Base-by-base conservation (phyloP, 371 early-diverging fungal genomes). In the Mucor saturninus region DNA sequence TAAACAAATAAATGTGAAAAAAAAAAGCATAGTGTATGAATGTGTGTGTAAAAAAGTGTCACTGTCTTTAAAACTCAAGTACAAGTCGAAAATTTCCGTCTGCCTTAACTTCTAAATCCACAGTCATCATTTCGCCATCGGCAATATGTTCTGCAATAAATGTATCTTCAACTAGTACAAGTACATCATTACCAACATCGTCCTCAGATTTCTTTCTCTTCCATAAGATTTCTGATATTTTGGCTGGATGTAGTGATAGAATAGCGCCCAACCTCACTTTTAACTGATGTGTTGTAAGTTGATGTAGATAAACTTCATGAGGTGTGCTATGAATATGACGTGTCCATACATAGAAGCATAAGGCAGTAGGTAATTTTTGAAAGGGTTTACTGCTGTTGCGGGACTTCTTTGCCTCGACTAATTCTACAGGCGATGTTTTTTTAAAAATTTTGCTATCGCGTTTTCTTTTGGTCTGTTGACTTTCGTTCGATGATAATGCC, bases 171-270 rank as follows among this genome's bases (percentile, higher is more conserved):
- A 70, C 63, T 26, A 69, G 15, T n/a, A 73, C 64, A 10, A 55
- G 46, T n/a, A 64, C 52, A 28, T 58, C 59, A n/a, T 39, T 69
- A 46, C 10, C 13, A 40, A 35, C 37, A 26, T 57, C 40, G 21
- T 38, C 37, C 6, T 40, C 26, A 6, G 37, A 3, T 0, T 52
- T 50, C 45, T 62, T 62, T 32, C 43, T 53, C 55, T 43, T 46
- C 71, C 71, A 70, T 32, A 70, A 32, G 8, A 70, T 58, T 30
- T 65, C 71, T 0, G 71, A 51, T 15, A 70, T 53, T n/a, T 51
- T 51, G 4, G 37, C n/a, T 28, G 56, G 59, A 42, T 65, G 56
- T 39, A 70, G 43, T 15, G 40, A 37, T 11, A 70, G 39, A 5
- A 65, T 7, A 5, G 54, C 9, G 1, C 59, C 45, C 28, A 70